Base-by-base conservation (phyloP, 306 rosid genomes). In the Trifolium repens region DNA sequence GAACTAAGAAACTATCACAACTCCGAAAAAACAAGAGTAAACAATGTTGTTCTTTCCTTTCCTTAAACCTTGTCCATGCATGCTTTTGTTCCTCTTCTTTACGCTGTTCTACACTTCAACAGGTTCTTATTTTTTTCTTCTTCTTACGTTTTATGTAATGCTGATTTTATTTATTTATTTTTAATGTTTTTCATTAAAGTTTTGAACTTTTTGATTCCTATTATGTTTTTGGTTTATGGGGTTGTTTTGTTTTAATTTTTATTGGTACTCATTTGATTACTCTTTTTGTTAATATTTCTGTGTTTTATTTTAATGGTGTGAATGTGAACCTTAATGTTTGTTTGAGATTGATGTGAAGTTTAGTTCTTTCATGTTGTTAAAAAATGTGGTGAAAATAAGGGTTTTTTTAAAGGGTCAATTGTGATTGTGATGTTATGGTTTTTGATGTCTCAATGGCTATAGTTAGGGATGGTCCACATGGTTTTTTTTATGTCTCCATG, bases 101-200 rank as follows among this genome's bases (percentile, higher is more conserved):
- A 67, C 80, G 8, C 30, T 89, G 7, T 85, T 76, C 22, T 85
- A 64, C 74, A 73, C 69, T 79, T 70, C 89, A 12, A 85, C 94
- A 85, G 97, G 97, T 91, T 74, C 46, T 70, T 59, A 3, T 26
- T 26, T 59, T 32, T 15, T 24, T 12, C 32, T 24, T 24, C 55
- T 58, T 59, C 40, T 26, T 35, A 14, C 35, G 9, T 22, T 55
- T 55, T 2, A 27, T 62, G 22, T 8, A 40, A 63, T 64, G 16
- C 35, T 47, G 22, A 32, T 37, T 5, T 15, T 72, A 2, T 72
- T 15, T 72, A 2, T 72, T 82, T 83, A 0, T 27, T 59, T 22
- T 44, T 50, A 6, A n/a, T 57, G 27, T 24, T 26, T 57, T 24
- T 53, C 1, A 0, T 63, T 32, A 16, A 26, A 49, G 57, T 9